Base-by-base conservation (phyloP, 768 basidiomycete species). In the Sporobolomyces phaffii region DNA sequence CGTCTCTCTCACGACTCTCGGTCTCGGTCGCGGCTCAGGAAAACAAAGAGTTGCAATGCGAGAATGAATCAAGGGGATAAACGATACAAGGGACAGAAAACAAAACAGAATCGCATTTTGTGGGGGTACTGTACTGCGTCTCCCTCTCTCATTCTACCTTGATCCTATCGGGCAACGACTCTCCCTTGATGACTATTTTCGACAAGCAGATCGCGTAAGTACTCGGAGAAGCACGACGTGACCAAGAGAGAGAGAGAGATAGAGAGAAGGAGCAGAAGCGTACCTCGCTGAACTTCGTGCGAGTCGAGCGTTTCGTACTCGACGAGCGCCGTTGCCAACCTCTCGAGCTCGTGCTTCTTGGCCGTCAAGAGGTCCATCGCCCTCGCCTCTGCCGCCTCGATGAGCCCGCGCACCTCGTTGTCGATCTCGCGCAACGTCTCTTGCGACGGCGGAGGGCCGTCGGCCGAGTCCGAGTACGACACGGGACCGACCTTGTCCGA, bases 291-390 rank as follows among this genome's bases (percentile, higher is more conserved):
- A 22, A 97, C 93, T 78, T 99, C 91, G 14, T 89, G 87, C 44
- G 84, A 81, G 72, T 87, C 86, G 70, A 99, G 80, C 24, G 94
- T 97, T 80, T 99, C 94, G 78, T 94, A 88, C 77, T 97, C 92
- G 17, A 99, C 87, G 64, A 99, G 80, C 14, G 94, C 94, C 60
- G 84, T 83, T 2, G 94, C 93, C 44, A 98, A 84, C 78, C 80
- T 82, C 77, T 92, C 87, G 47, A 94, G 79, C 75, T 93, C 90
- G 26, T 84, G 83, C 71, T 87, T 79, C 77, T 82, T 86, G 22
- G 81, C 81, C 71, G 83, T 84, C 64, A 92, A 79, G 51, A 91
- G 80, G 48, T 79, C 78, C 51, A 77, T 82, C 24, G 86, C 88
- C 40, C 91, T 85, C 34, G 76, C 77, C 79, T 90, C 85, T 31